phyloP scores from a whole-genome alignment of 495 filamentous ascomycete genomes.

The Penicillium macrosclerotiorum region DNA sequence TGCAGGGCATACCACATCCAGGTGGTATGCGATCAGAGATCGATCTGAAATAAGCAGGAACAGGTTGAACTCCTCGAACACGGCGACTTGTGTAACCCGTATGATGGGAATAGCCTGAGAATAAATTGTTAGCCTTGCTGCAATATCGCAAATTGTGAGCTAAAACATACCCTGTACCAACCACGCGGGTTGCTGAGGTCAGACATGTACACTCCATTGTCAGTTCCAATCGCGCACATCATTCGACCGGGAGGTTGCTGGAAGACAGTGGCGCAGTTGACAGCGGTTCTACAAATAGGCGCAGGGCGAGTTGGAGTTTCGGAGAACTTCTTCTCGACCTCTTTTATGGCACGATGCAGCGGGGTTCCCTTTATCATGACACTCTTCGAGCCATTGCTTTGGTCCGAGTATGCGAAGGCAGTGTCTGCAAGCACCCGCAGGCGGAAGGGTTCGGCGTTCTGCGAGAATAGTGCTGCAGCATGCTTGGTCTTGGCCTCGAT shows the following conservation, averaged over 20 bases:
- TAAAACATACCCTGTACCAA: slow-evolving; percentile 71
- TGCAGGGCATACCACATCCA: slow-evolving; percentile 80
- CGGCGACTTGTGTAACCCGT: slow-evolving; percentile 87
- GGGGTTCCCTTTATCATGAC: slow-evolving; percentile 82
- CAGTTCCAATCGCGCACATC: slow-evolving; percentile 93
- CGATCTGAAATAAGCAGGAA: slow-evolving; percentile 89
- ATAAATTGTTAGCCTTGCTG: slow-evolving; percentile 19
- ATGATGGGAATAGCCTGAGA: slow-evolving; percentile 65
- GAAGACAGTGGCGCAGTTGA: slow-evolving; percentile 93
- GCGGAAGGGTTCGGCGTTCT: slow-evolving; percentile 96
- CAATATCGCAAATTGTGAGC: not conserved
- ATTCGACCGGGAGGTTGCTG: slow-evolving; percentile 68
- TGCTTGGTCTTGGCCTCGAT: slow-evolving; percentile 91
- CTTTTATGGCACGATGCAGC: slow-evolving; percentile 82
- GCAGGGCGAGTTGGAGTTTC: slow-evolving; percentile 60
- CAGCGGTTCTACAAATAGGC: slow-evolving; percentile 75
- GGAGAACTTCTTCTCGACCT: slow-evolving; percentile 76
- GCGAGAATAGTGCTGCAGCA: slow-evolving; percentile 79
- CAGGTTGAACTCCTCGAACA: slow-evolving; percentile 92
- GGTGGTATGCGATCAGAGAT: slow-evolving; percentile 87
- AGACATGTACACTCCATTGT: slow-evolving; percentile 87
- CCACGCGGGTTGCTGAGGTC: slow-evolving; percentile 82
- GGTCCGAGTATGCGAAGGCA: slow-evolving; percentile 81
- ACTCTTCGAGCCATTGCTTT: slow-evolving; percentile 47
- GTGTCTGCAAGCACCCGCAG: slow-evolving; percentile 88